Percentiles rank a stretch among this genome's conserved stretches.
Evolutionary conservation across 495 filamentous ascomycete species (phyloP).

Genomic region (Neurospora cerealis): DNA sequence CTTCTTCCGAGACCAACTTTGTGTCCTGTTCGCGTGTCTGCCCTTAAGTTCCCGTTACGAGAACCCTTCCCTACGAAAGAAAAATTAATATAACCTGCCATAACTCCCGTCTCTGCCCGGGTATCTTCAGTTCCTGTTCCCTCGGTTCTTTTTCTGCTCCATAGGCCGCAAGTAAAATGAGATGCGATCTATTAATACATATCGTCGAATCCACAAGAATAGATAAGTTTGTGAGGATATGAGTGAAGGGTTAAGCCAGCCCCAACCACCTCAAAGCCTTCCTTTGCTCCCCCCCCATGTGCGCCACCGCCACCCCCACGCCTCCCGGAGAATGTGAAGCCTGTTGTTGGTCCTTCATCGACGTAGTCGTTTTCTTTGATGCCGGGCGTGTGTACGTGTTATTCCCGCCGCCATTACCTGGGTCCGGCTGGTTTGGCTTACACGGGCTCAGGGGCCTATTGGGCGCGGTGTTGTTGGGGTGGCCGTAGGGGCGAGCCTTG

Average conservation of each 20-base stretch:
- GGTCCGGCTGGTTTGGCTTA: not conserved
- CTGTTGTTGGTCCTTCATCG: not conserved
- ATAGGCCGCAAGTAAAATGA: not conserved
- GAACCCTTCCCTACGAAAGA: no score
- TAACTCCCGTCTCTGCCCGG: not conserved
- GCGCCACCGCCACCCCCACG: not conserved
- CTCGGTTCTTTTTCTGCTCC: not conserved
- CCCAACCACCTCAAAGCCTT: slow-evolving; percentile 20
- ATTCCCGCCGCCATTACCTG: not conserved
- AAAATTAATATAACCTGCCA: not conserved
- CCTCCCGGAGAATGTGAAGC: not conserved
- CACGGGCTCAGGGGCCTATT: not conserved
- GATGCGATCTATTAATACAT: not conserved
- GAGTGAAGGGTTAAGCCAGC: not conserved
- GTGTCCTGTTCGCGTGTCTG: not conserved
- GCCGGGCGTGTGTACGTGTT: not conserved
- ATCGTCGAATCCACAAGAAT: not conserved
- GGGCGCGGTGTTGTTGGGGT: not conserved
- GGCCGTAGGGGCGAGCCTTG: not conserved
- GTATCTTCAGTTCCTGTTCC: not conserved
- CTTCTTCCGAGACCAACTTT: no score
- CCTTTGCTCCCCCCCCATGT: not conserved
- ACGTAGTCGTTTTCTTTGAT: not conserved
- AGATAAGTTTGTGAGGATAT: no score
- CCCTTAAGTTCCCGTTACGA: no score